Conservation (phyloP, 495 filamentous ascomycete genomes). For the Neurospora pannonica region DNA sequence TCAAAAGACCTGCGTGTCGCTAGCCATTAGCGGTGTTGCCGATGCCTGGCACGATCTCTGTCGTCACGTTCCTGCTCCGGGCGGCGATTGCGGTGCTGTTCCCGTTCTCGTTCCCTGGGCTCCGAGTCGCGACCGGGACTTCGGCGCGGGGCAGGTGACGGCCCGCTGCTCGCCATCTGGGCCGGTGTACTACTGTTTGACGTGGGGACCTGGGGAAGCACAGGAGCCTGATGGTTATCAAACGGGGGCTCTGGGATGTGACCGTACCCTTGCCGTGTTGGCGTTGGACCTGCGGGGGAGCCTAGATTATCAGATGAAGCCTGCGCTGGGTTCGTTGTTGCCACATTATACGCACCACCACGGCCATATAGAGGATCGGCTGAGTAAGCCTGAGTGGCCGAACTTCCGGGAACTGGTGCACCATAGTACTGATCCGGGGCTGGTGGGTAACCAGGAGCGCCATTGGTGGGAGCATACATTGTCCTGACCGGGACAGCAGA, state of each 20-base stretch:
- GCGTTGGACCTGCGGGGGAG: conserved; percentile 39
- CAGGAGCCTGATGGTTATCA: conserved; percentile 16
- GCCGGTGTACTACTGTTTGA: conserved; percentile 13
- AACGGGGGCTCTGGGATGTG: conserved; percentile 21
- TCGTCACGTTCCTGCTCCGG: conserved; percentile 20
- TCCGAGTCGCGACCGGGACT: conserved; percentile 32
- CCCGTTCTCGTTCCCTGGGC: conserved; percentile 24
- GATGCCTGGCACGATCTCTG: conserved; percentile 19
- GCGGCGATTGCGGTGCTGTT: conserved; percentile 11
- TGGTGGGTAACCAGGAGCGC: conserved; percentile 16
- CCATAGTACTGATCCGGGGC: conserved; percentile 23
- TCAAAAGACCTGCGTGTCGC: conserved; percentile 5
- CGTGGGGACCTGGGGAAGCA: conserved; percentile 7
- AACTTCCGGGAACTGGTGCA: conserved; percentile 20
- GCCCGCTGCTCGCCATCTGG: conserved; percentile 25
- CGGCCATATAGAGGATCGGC: conserved; percentile 42
- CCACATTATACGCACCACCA: conserved; percentile 34
- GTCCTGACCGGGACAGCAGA: conserved; percentile 17
- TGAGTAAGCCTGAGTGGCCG: conserved; percentile 27
- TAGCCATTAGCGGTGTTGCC: conserved; percentile 15
- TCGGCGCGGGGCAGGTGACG: conserved; percentile 25
- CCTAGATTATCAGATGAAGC: conserved; percentile 43
- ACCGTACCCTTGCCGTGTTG: conserved; percentile 25
- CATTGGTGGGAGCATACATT: conserved; percentile 7
- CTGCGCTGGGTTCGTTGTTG: conserved; percentile 18